Evolutionary conservation across 2,329 filamentous ascomycete species (phyloP).

Genomic region (Cordyceps cateniannulata): DNA sequence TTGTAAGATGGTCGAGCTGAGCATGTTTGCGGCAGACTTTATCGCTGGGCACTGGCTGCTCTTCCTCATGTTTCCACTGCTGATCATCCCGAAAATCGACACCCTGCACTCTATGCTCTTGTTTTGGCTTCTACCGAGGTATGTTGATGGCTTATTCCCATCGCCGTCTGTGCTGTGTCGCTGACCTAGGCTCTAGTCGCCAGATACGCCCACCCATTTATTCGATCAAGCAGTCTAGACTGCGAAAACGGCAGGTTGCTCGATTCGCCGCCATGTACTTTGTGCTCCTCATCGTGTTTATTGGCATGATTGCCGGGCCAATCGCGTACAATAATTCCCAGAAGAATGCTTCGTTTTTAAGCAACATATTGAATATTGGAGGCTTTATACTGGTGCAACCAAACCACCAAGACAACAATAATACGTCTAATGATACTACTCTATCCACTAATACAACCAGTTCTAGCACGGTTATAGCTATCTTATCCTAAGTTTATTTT

Average conservation of each 20-base stretch:
- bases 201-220: conserved; percentile 99
- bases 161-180: conserved; percentile 14
- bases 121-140: conserved; percentile 98
- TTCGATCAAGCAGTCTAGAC: conserved; percentile 96
- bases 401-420: conserved; percentile 1
- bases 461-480: no score
- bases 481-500: no score
- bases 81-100: conserved; percentile 83
- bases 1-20: conserved; percentile 96
- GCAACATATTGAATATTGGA: neutral
- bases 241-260: conserved; percentile 84
- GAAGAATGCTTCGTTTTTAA: no score
- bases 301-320: conserved; percentile 76
- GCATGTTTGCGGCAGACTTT: conserved; percentile 93
- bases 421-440: neutral
- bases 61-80: conserved; percentile 84
- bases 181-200: conserved; percentile 52
- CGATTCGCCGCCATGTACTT: conserved; percentile 96
- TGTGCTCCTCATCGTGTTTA: conserved; percentile 71
- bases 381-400: neutral
- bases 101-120: conserved; percentile 96
- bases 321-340: conserved; percentile 29
- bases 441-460: no score
- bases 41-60: conserved; percentile 83
- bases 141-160: conserved; percentile 37